Evolutionary conservation across 345 rosid genomes (phyloP).

Genomic region (Aquilaria yunnanensis): DNA sequence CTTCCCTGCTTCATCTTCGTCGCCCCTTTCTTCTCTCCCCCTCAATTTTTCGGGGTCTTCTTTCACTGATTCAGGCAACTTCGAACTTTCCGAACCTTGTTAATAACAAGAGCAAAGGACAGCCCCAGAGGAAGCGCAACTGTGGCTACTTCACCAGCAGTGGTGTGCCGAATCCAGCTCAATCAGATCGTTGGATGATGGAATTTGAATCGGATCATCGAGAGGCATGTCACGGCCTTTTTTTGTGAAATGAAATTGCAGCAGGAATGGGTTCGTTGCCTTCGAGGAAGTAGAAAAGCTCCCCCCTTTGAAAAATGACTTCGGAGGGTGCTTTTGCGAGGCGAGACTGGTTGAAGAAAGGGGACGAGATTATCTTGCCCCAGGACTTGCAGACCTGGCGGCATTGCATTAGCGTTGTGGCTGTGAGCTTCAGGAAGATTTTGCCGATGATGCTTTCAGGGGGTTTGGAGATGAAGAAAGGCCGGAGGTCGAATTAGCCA

Average conservation of each 20-base stretch:
- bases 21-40: too few species aligned
- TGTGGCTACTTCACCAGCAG: constrained; percentile 43
- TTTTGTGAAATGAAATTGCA: neutral
- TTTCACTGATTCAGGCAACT: too few species aligned
- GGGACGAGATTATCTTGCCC: neutral
- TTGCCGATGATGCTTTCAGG: neutral
- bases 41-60: too few species aligned
- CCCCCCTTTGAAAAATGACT: neutral
- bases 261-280: neutral
- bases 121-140: constrained; percentile 84
- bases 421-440: neutral
- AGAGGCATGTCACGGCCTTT: neutral
- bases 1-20: too few species aligned
- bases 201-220: constrained; percentile 13
- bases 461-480: neutral
- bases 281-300: neutral
- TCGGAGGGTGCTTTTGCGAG: neutral
- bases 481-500: too few species aligned
- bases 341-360: neutral
- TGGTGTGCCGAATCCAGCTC: constrained; percentile 29
- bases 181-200: constrained; percentile 28
- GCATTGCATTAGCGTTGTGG: neutral
- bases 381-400: neutral
- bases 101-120: constrained; percentile 84
- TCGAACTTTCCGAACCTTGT: constrained; percentile 49